Evolutionary conservation across 2,329 filamentous ascomycete species (phyloP).

Genomic region (Fusarium begoniae): DNA sequence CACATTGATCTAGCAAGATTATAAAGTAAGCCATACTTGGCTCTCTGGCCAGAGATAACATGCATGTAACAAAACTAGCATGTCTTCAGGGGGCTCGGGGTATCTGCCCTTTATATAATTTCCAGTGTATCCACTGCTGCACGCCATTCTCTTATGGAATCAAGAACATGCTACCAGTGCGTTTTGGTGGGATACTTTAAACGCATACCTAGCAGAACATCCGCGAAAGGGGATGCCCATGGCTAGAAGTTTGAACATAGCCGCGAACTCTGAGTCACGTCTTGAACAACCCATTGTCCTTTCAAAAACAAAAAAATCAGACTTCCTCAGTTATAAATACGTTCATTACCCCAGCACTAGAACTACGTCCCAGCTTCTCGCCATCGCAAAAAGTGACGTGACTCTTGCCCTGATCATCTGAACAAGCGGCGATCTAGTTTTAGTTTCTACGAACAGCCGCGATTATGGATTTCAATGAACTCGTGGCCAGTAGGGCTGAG

Average conservation of each 20-base stretch:
- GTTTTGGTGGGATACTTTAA: too few relatives aligned
- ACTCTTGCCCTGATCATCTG: too few relatives aligned
- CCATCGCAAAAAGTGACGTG: not conserved
- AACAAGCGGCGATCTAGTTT: too few relatives aligned
- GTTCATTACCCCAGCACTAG: not conserved
- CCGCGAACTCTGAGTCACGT: fast-evolving
- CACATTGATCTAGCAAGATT: fast-evolving
- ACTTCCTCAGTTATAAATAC: not conserved
- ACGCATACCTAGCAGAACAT: not conserved
- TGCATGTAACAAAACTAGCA: fast-evolving
- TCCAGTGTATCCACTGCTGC: not conserved
- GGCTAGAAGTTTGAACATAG: not conserved
- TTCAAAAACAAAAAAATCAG: fast-evolving
- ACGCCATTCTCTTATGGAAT: fast-evolving
- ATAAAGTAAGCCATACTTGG: fast-evolving
- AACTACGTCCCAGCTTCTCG: not conserved
- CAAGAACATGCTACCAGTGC: too few relatives aligned
- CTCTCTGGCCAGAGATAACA: not conserved
- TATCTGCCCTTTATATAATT: not conserved
- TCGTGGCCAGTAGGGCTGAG: too few relatives aligned
- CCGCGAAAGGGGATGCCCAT: not conserved
- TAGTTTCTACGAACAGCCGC: too few relatives aligned
- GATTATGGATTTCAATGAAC: not conserved
- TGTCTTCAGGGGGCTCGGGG: not conserved
- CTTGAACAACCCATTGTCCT: not conserved